Evolutionary conservation across 805 yeast genomes (phyloP).

Genomic region (Wickerhamiella bombiphila): DNA sequence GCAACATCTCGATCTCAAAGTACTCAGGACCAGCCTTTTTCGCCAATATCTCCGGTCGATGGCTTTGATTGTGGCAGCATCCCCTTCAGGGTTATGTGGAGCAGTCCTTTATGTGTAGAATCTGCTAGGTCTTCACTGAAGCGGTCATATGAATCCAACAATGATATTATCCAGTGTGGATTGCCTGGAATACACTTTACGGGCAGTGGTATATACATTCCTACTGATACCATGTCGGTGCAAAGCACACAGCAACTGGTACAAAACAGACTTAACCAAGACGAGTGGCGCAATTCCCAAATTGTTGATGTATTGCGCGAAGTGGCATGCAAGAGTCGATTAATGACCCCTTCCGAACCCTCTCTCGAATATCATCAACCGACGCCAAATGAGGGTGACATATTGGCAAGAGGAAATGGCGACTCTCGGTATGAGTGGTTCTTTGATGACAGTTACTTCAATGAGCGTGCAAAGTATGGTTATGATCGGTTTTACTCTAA

Average conservation of each 20-base stretch:
- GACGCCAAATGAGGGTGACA: neutral
- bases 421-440: constrained; percentile 19
- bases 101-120: too few relatives aligned
- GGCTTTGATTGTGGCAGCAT: too few relatives aligned
- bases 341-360: neutral
- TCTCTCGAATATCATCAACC: neutral
- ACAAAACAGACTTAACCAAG: constrained; percentile 1
- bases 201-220: too few relatives aligned
- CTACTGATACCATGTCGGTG: too few relatives aligned
- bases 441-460: constrained; percentile 17
- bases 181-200: too few relatives aligned
- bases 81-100: too few relatives aligned
- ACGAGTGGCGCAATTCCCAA: neutral
- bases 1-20: too few relatives aligned
- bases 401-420: neutral
- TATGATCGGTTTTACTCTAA: constrained; percentile 18
- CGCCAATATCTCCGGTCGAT: too few relatives aligned
- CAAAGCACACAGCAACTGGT: neutral
- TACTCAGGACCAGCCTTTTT: too few relatives aligned
- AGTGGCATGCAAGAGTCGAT: neutral
- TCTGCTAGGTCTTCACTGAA: too few relatives aligned
- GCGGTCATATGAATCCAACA: too few relatives aligned
- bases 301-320: neutral
- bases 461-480: constrained; percentile 16
- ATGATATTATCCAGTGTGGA: too few relatives aligned